Conservation (phyloP, 1,139 yeast species). For the Geotrichum australiense region DNA sequence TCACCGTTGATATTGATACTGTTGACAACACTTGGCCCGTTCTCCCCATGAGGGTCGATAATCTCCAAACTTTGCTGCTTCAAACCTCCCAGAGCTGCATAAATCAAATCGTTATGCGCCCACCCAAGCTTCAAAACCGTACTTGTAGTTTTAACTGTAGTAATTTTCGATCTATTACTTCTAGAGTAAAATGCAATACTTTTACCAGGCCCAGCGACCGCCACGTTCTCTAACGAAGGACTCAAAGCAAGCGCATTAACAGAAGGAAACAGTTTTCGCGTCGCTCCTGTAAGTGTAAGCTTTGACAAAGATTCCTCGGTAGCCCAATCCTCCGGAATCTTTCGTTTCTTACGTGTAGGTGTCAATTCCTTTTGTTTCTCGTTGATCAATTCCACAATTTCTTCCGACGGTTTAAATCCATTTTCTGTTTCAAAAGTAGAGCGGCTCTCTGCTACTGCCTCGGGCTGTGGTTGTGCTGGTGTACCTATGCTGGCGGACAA, state of each 20-base stretch:
- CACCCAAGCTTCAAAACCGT: slow-evolving; percentile 29
- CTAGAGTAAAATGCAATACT: slow-evolving; percentile 22
- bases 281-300: slow-evolving; percentile 12
- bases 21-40: not conserved
- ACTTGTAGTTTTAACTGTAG: slow-evolving; percentile 20
- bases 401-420: slow-evolving; percentile 18
- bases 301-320: slow-evolving; percentile 16
- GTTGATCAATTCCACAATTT: slow-evolving; percentile 16
- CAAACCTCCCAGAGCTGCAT: slow-evolving; percentile 24
- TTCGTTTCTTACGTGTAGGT: slow-evolving; percentile 22
- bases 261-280: slow-evolving; percentile 26
- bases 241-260: slow-evolving; percentile 21
- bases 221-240: slow-evolving; percentile 11
- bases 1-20: slow-evolving; percentile 9
- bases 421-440: slow-evolving; percentile 14
- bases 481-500: slow-evolving; percentile 30
- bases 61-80: slow-evolving; percentile 21
- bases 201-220: slow-evolving; percentile 29
- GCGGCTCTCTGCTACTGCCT: slow-evolving; percentile 9
- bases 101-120: slow-evolving; percentile 18
- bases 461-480: slow-evolving; percentile 4
- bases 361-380: slow-evolving; percentile 21
- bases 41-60: slow-evolving; percentile 2
- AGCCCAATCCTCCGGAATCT: slow-evolving; percentile 20
- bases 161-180: slow-evolving; percentile 12